Percentiles rank a stretch among this genome's conserved stretches.
Conservation (phyloP, 2,329 filamentous ascomycete genomes). For the Mycocentrospora acerina region DNA sequence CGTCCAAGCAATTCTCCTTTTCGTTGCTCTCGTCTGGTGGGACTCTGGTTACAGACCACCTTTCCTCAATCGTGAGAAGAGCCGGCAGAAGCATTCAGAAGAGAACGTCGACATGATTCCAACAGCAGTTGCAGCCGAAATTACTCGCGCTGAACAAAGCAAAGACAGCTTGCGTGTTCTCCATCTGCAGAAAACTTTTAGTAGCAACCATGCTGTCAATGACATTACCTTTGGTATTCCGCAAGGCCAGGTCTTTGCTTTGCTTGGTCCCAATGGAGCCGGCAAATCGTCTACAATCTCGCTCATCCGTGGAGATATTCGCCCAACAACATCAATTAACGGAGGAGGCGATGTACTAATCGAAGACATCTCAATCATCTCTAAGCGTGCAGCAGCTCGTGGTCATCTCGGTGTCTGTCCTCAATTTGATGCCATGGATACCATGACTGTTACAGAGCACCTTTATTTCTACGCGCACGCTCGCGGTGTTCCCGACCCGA, state of each 20-base stretch:
- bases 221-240: slow-evolving; percentile 82
- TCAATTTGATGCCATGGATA: slow-evolving; percentile 74
- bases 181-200: slow-evolving; percentile 79
- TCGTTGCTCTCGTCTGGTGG: slow-evolving; percentile 73
- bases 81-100: slow-evolving; percentile 41
- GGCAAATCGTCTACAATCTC: slow-evolving; percentile 90
- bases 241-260: slow-evolving; percentile 80
- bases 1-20: slow-evolving; percentile 70
- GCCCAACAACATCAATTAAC: slow-evolving; percentile 58
- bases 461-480: slow-evolving; percentile 84
- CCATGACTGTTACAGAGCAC: slow-evolving; percentile 87
- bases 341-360: slow-evolving; percentile 79
- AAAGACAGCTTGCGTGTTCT: slow-evolving; percentile 74
- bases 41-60: slow-evolving; percentile 69
- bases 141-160: slow-evolving; percentile 61
- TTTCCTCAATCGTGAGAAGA: slow-evolving; percentile 46
- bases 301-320: slow-evolving; percentile 83
- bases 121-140: slow-evolving; percentile 65
- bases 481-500: slow-evolving; percentile 72
- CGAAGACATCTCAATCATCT: slow-evolving; percentile 73
- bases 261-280: slow-evolving; percentile 87
- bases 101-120: slow-evolving; percentile 49
- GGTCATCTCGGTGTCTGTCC: slow-evolving; percentile 87
- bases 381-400: slow-evolving; percentile 70
- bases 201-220: slow-evolving; percentile 73